A percentile compares a stretch with the other conserved stretches of the same genome.
These are phyloP conservation scores for Colletotrichum phormii DNA, from an alignment of 2,329 filamentous ascomycete genomes.

Conservation along the genomic window DNA sequence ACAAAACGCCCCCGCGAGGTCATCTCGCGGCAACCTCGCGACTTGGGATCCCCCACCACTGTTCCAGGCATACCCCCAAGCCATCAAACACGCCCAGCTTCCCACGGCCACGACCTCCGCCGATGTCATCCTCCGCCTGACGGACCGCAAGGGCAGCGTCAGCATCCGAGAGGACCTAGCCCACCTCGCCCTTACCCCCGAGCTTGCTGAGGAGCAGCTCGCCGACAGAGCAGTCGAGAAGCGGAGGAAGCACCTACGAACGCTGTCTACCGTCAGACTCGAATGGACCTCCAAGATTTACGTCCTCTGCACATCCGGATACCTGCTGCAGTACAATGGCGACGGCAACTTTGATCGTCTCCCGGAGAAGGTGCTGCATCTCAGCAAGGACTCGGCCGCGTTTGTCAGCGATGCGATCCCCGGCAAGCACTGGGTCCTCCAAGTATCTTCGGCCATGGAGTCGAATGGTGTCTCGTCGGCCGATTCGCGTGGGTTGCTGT, in stretches of 20 bases:
- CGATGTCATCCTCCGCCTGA: constrained; percentile 75
- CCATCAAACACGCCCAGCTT: constrained; percentile 79
- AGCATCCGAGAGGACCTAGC: constrained; percentile 48
- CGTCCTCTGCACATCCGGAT: constrained; percentile 77
- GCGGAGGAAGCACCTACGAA: constrained; percentile 62
- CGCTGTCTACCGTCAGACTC: constrained; percentile 56
- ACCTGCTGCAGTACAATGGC: constrained; percentile 79
- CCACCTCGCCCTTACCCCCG: constrained; percentile 36
- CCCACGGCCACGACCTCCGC: constrained; percentile 75
- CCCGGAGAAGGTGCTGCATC: constrained; percentile 79
- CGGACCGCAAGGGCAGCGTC: constrained; percentile 61
- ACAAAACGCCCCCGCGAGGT: constrained; percentile 19
- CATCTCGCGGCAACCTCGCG: constrained; percentile 48
- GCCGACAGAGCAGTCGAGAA: constrained; percentile 48
- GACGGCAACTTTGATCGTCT: constrained; percentile 77
- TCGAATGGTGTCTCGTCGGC: constrained; percentile 62
- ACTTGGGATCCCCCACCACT: constrained; percentile 79
- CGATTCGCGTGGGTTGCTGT: constrained; percentile 72
- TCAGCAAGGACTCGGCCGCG: constrained; percentile 80
- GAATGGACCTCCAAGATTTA: constrained; percentile 81
- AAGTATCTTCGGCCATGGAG: constrained; percentile 76
- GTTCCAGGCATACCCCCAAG: constrained; percentile 88
- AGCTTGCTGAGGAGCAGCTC: constrained; percentile 42
- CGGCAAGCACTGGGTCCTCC: constrained; percentile 83
- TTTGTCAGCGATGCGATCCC: constrained; percentile 85